These are phyloP conservation scores for Lactifluus rugatus DNA, from an alignment of 768 basidiomycete genomes.

Conservation along the genomic window DNA sequence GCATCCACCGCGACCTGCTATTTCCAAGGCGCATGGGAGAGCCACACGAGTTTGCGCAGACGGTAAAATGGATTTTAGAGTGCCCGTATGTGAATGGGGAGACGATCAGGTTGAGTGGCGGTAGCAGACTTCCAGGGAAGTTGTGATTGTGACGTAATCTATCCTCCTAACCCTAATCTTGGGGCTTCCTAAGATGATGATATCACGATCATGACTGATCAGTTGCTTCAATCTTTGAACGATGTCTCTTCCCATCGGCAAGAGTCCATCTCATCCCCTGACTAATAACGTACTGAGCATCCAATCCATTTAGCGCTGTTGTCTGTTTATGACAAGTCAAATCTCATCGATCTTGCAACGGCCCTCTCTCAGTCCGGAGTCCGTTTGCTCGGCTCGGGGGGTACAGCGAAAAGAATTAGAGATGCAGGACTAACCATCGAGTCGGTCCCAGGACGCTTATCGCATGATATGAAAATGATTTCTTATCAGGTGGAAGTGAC, in stretches of 20 bases:
- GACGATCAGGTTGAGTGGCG: conserved; percentile 24
- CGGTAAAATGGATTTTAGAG: conserved; percentile 26
- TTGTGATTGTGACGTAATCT: conserved; percentile 7
- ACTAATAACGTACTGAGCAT: background rate
- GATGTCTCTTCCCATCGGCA: conserved; percentile 30
- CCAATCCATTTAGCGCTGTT: conserved; percentile 52
- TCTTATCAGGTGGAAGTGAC: conserved; percentile 47
- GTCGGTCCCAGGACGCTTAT: conserved; percentile 37
- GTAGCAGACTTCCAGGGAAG: conserved; percentile 20
- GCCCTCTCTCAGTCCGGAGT: conserved; percentile 78
- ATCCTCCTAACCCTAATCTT: conserved; percentile 2
- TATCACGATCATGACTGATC: background rate
- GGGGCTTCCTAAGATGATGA: background rate
- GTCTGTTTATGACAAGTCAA: conserved; percentile 94
- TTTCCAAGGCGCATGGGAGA: conserved; percentile 31
- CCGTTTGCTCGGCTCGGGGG: conserved; percentile 87
- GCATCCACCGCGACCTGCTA: conserved; percentile 21
- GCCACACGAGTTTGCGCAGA: conserved; percentile 26
- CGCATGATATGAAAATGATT: background rate
- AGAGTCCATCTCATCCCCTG: conserved; percentile 11
- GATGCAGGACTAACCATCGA: conserved; percentile 86
- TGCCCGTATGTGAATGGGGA: conserved; percentile 28
- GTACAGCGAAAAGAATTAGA: conserved; percentile 95
- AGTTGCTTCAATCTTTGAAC: background rate
- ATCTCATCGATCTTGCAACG: conserved; percentile 78